These are phyloP conservation scores for Cercospora sojina DNA, from an alignment of 2,329 filamentous ascomycete species.

Conservation along the genomic window DNA sequence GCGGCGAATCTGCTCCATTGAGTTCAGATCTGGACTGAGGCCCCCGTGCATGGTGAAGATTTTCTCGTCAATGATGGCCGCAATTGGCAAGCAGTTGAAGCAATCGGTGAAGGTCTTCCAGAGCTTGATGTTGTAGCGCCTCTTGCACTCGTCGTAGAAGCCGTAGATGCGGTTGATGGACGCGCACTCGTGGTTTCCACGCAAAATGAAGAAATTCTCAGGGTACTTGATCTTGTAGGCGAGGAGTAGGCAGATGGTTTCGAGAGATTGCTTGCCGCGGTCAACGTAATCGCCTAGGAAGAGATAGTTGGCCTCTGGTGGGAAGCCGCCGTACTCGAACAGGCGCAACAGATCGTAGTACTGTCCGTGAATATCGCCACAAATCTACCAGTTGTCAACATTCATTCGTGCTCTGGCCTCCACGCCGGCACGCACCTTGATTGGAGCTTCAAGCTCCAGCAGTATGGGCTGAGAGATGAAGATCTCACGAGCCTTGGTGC, in stretches of 20 bases:
- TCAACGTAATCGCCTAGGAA: slow-evolving; percentile 99
- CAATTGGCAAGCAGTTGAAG: slow-evolving; percentile 98
- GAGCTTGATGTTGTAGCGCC: slow-evolving; percentile 97
- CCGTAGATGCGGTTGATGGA: slow-evolving; percentile 99
- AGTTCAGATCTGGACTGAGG: slow-evolving; percentile 94
- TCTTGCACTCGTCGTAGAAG: slow-evolving; percentile 99
- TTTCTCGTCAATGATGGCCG: slow-evolving; percentile 99
- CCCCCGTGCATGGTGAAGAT: slow-evolving; percentile 99
- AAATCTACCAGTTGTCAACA: slow-evolving; percentile 68
- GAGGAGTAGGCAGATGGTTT: slow-evolving; percentile 94
- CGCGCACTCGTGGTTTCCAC: slow-evolving; percentile 98
- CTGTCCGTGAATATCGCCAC: slow-evolving; percentile 98
- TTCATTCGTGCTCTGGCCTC: neutral
- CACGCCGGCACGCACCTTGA: slow-evolving; percentile 71
- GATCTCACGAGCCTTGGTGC: slow-evolving; percentile 98
- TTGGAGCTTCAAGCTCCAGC: slow-evolving; percentile 94
- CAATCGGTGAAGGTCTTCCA: slow-evolving; percentile 99
- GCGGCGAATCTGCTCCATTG: slow-evolving; percentile 98
- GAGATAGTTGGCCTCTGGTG: slow-evolving; percentile 97
- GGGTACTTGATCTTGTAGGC: slow-evolving; percentile 99
- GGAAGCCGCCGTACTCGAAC: slow-evolving; percentile 98
- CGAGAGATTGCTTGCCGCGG: slow-evolving; percentile 96
- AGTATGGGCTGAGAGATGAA: slow-evolving; percentile 99
- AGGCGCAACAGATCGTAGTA: slow-evolving; percentile 97
- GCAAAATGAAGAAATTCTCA: slow-evolving; percentile 98